A percentile compares a stretch with the other conserved stretches of the same genome.
These are phyloP conservation scores for Nigrograna mackinnonii DNA, from an alignment of 2,329 filamentous ascomycete genomes.

Conservation along the genomic window DNA sequence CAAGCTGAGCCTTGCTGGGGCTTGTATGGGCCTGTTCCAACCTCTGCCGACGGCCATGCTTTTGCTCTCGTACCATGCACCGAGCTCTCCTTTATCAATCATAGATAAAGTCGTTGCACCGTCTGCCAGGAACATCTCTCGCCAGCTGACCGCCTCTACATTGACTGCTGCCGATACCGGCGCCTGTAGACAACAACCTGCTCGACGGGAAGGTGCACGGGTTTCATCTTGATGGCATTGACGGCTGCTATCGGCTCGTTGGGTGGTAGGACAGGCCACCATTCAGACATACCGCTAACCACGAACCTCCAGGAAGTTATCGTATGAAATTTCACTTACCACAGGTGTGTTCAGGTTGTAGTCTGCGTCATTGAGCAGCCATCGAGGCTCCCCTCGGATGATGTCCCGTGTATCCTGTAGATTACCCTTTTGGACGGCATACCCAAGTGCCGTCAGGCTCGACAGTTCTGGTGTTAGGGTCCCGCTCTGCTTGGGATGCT, in stretches of 20 bases:
- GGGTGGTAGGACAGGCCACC: too few species aligned
- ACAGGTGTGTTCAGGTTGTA: conserved; percentile 77
- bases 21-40: conserved; percentile 26
- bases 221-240: too few species aligned
- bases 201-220: too few species aligned
- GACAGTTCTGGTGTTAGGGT: conserved; percentile 60
- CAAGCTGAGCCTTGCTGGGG: too few species aligned
- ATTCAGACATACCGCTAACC: conserved; percentile 19
- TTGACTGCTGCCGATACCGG: conserved; percentile 31
- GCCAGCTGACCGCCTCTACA: conserved; percentile 13
- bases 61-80: too few species aligned
- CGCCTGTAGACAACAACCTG: too few species aligned
- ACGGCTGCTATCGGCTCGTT: too few species aligned
- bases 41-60: conserved; percentile 28
- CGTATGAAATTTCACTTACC: conserved; percentile 38
- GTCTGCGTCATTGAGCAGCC: conserved; percentile 74
- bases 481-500: conserved; percentile 68
- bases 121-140: conserved; percentile 15
- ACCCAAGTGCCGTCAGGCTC: conserved; percentile 76
- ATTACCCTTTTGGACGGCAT: conserved; percentile 76
- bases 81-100: too few species aligned
- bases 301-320: conserved; percentile 13
- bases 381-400: conserved; percentile 66
- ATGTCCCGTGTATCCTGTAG: conserved; percentile 67
- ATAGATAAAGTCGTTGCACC: conserved; percentile 29